Evolutionary conservation across 106 monocot genomes (phyloP).

Genomic region (Acorus gramineus): DNA sequence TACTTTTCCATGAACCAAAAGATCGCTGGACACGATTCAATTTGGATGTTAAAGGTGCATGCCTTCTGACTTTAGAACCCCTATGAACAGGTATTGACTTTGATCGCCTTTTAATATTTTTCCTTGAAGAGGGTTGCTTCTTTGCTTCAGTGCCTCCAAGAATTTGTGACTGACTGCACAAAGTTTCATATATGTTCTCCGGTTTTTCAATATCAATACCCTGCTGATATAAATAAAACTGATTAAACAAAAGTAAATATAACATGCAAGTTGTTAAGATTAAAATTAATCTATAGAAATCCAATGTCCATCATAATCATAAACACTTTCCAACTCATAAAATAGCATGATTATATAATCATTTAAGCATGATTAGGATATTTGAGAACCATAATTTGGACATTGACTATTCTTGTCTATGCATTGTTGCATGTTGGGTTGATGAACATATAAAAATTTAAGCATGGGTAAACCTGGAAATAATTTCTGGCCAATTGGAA

Average conservation of each 20-base stretch:
- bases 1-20: slow-evolving; percentile 18
- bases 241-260: not conserved
- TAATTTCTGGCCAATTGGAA: too few relatives aligned
- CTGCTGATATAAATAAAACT: not conserved
- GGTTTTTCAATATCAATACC: slow-evolving; percentile 2
- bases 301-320: too few relatives aligned
- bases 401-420: too few relatives aligned
- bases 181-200: slow-evolving; percentile 17
- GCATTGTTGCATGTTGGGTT: too few relatives aligned
- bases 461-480: too few relatives aligned
- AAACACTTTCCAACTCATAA: too few relatives aligned
- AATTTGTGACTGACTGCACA: slow-evolving; percentile 5
- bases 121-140: not conserved
- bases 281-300: not conserved
- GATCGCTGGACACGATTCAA: not conserved
- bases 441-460: too few relatives aligned
- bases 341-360: too few relatives aligned
- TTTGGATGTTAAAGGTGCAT: not conserved
- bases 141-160: not conserved
- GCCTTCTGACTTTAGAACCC: not conserved
- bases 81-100: not conserved
- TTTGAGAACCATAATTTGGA: too few relatives aligned
- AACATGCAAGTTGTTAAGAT: not conserved
- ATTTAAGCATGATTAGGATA: too few relatives aligned
- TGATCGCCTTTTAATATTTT: not conserved